Percentiles rank a stretch among this genome's conserved stretches.
Conservation (phyloP, 1,139 yeast species). For the Scheffersomyces segobiensis region DNA sequence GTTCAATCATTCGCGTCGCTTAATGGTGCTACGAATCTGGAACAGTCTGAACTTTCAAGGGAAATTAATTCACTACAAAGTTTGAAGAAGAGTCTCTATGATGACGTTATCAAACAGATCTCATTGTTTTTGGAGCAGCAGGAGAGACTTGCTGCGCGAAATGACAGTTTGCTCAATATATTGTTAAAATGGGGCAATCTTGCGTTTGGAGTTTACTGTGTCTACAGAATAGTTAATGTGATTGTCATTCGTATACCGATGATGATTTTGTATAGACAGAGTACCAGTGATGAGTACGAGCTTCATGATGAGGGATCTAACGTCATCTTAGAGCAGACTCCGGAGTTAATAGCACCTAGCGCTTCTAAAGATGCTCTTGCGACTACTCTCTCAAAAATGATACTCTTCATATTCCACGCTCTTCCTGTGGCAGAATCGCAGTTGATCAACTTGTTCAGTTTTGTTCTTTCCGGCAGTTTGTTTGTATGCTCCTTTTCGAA, state of each 20-base stretch:
- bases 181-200: conserved; percentile 16
- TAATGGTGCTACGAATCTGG: conserved; percentile 20
- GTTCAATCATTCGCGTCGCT: conserved; percentile 47
- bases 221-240: conserved; percentile 59
- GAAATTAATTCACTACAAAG: conserved; percentile 37
- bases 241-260: conserved; percentile 41
- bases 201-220: conserved; percentile 60
- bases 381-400: conserved; percentile 59
- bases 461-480: conserved; percentile 62
- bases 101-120: conserved; percentile 26
- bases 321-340: conserved; percentile 6
- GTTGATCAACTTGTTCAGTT: conserved; percentile 63
- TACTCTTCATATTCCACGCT: conserved; percentile 26
- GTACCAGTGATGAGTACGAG: conserved; percentile 4
- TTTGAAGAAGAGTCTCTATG: conserved; percentile 29
- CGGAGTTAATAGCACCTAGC: conserved; percentile 5
- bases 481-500: conserved; percentile 70
- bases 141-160: conserved; percentile 3
- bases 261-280: conserved; percentile 4
- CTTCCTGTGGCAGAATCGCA: conserved; percentile 47
- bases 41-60: conserved; percentile 31
- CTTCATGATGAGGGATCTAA: conserved; percentile 7
- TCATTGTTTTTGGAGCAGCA: conserved; percentile 15
- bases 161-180: not conserved
- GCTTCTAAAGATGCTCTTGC: conserved; percentile 59